phyloP scores from a whole-genome alignment of 148 eudicot species.

The Salicornia ramosissima region DNA sequence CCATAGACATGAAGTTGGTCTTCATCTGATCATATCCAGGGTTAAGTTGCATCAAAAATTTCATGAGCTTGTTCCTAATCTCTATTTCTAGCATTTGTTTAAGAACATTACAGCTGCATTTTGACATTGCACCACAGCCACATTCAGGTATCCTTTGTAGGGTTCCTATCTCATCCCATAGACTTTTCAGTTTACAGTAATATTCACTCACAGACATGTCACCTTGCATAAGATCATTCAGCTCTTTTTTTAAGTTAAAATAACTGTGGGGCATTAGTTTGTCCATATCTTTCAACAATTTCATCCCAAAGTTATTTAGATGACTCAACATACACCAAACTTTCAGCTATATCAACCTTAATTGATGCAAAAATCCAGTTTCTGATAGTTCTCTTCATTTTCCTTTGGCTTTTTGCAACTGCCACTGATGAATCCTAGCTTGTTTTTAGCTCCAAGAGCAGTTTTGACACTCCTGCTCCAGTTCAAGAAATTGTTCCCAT shows the following conservation, averaged over 20 bases:
- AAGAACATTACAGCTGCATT: background rate
- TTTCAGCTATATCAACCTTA: background rate
- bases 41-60: background rate
- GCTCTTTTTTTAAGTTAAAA: background rate
- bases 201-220: background rate
- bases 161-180: background rate
- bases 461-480: no score
- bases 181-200: background rate
- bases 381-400: background rate
- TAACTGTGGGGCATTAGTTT: background rate
- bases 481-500: no score
- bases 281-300: background rate
- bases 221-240: background rate
- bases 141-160: background rate
- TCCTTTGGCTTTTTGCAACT: background rate
- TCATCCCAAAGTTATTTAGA: background rate
- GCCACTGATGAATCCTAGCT: no score
- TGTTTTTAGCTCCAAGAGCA: no score
- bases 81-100: background rate
- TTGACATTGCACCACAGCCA: background rate
- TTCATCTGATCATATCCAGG: no score
- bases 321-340: background rate
- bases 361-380: background rate
- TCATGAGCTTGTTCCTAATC: background rate
- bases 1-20: no score